Base-by-base conservation (phyloP, 495 filamentous ascomycete species). In the Oidiodendron maius region DNA sequence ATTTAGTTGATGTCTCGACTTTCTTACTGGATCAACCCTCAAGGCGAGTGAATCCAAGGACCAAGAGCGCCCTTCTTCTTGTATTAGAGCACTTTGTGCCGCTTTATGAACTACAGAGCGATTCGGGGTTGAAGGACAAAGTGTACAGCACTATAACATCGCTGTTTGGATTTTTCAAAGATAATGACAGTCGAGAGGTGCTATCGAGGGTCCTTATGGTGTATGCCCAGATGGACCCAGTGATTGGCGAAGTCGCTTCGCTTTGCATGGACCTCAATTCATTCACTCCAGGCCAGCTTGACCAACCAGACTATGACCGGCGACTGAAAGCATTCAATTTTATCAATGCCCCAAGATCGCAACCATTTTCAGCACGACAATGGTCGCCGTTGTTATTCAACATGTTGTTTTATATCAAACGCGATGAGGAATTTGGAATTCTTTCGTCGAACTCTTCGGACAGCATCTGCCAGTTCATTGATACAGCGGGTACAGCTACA, bases 361-460 rank as follows among this genome's bases (percentile, higher is more conserved):
- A 50, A 1, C 68, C 64, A 0, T 78, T 91, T 28, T 84, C 74
- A 3, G 62, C 81, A n/a, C 79, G 77, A 50, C 85, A 95, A 58
- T 99, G 93, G 94, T 75, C 78, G 48, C 91, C 94, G n/a, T 69
- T 97, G 24, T 61, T 97, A 2, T 84, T 84, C 66, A 97, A 97
- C 59, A 82, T 95, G 75, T 72, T 96, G 2, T 96, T 80, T 66
- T 91, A 83, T 58, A 82, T 95, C 56, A 84, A 80, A 57, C 84
- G 94, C 57, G 81, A 84, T 35, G 89, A 96, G 42, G 93, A 99
- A 58, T 76, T 93, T 44, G 84, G 85, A 34, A 87, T 95, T 23
- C 66, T 95, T 50, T 82, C 87, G 3, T 66, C 70, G 13, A 96
- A 87, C 59, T 87, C 94, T 10, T 84, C 89, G 0, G 84, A 87